Conservation (phyloP, 371 early-diverging fungal genomes). For the Coemansia sp. region DNA sequence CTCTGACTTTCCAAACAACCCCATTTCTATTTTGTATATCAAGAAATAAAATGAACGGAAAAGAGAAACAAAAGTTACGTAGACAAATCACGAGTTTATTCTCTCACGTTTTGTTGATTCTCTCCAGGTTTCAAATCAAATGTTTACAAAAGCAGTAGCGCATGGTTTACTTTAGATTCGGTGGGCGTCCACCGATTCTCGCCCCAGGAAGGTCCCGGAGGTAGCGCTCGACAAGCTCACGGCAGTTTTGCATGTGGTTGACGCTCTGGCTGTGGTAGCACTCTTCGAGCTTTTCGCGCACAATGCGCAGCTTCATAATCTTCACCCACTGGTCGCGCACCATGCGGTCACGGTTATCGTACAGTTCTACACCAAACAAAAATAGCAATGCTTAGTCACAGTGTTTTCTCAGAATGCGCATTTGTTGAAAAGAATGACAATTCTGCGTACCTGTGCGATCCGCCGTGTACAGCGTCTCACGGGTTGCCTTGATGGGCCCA, state of each 20-base stretch:
- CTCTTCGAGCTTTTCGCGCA: slow-evolving; percentile 70
- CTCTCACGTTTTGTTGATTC: not conserved
- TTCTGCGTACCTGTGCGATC: slow-evolving; percentile 49
- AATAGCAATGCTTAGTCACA: not conserved
- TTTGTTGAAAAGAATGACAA: too few relatives aligned
- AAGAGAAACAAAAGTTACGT: not conserved
- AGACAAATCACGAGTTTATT: not conserved
- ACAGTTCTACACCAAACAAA: slow-evolving; percentile 57
- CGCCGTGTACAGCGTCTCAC: slow-evolving; percentile 51
- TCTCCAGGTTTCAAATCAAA: not conserved
- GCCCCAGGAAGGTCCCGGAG: slow-evolving; percentile 51
- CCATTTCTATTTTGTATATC: not conserved
- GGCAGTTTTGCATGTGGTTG: slow-evolving; percentile 77
- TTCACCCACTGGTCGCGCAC: slow-evolving; percentile 83
- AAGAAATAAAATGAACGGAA: not conserved
- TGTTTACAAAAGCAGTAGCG: not conserved
- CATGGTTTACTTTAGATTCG: slow-evolving; percentile 12
- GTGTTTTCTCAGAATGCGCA: too few relatives aligned
- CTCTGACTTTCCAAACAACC: slow-evolving; percentile 23
- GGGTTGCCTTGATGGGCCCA: slow-evolving; percentile 50
- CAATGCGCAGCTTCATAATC: slow-evolving; percentile 77
- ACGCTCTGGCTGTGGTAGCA: slow-evolving; percentile 81
- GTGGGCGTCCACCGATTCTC: slow-evolving; percentile 46
- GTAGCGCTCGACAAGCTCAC: slow-evolving; percentile 59
- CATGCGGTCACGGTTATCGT: slow-evolving; percentile 70